phyloP scores from a whole-genome alignment of 768 basidiomycete genomes.

The Pisolithus tinctorius region DNA sequence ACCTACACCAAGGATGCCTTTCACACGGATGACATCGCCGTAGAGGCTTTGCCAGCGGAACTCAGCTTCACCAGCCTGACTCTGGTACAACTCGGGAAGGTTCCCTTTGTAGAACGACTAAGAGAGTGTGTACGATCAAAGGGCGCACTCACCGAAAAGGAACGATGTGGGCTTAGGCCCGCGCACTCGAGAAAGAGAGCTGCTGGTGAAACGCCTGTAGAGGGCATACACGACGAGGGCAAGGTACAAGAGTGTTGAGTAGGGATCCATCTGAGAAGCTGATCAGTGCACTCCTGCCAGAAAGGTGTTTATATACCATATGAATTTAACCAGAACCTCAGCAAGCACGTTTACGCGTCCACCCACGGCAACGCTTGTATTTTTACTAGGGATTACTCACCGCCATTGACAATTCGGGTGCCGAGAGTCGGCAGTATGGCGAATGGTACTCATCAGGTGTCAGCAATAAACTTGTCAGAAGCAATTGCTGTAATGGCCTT shows the following conservation, averaged over 20 bases:
- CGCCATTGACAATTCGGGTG: no score
- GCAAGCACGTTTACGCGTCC: no score
- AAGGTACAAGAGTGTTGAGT: not conserved
- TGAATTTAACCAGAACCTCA: no score
- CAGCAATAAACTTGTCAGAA: no score
- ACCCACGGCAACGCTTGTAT: no score
- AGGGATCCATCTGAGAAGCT: not conserved
- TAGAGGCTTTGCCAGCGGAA: slow-evolving; percentile 27
- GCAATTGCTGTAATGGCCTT: no score
- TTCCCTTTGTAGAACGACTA: slow-evolving; percentile 17
- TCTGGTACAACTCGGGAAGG: slow-evolving; percentile 21
- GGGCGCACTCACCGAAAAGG: not conserved
- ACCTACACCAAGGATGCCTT: slow-evolving; percentile 10
- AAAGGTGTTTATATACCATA: no score
- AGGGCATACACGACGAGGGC: not conserved
- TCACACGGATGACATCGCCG: slow-evolving; percentile 18
- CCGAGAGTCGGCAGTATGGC: no score
- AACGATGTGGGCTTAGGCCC: slow-evolving; percentile 1
- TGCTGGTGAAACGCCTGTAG: not conserved
- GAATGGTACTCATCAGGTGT: no score
- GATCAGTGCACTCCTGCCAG: no score
- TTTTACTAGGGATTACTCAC: no score
- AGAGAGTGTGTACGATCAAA: not conserved
- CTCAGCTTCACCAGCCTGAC: slow-evolving; percentile 18
- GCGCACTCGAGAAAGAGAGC: not conserved